These are phyloP conservation scores for Allium fistulosum DNA, from an alignment of 106 monocot species.

Conservation along the genomic window DNA sequence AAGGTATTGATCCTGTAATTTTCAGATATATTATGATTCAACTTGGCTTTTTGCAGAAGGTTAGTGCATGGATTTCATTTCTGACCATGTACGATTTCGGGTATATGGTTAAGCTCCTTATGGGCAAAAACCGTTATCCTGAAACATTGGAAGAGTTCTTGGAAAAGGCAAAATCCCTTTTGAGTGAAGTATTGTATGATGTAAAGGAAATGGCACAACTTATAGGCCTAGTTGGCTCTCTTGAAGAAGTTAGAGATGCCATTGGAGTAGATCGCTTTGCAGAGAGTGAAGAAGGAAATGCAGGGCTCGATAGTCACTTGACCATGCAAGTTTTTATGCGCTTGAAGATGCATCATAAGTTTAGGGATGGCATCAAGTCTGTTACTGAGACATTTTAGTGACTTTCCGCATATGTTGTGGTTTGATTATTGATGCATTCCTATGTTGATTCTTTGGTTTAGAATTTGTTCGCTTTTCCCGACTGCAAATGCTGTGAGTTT, in stretches of 20 bases:
- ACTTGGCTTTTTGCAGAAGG: too few relatives aligned
- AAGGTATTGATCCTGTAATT: too few relatives aligned
- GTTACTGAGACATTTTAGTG: not conserved
- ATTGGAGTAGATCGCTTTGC: slow-evolving; percentile 14
- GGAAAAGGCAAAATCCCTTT: slow-evolving; percentile 8
- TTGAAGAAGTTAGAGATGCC: slow-evolving; percentile 15
- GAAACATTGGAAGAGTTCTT: slow-evolving; percentile 13
- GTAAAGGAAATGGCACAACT: slow-evolving; percentile 29
- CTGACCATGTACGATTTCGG: slow-evolving; percentile 34
- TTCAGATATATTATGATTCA: too few relatives aligned
- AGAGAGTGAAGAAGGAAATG: slow-evolving; percentile 22
- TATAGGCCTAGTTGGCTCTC: slow-evolving; percentile 15
- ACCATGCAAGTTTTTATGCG: slow-evolving; percentile 10
- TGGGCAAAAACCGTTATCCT: not conserved
- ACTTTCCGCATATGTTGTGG: too few relatives aligned
- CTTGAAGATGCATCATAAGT: not conserved
- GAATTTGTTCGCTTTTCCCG: too few relatives aligned
- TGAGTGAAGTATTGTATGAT: slow-evolving; percentile 16
- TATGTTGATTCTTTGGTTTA: too few relatives aligned
- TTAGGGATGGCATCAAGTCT: not conserved
- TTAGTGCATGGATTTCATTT: slow-evolving; percentile 25
- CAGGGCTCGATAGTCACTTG: slow-evolving; percentile 28
- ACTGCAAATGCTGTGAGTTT: too few relatives aligned
- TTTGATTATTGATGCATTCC: too few relatives aligned
- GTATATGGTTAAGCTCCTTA: slow-evolving; percentile 32